A percentile compares a stretch with the other conserved stretches of the same genome.
Evolutionary conservation across 139 green algal genomes (phyloP).

Genomic region (Eudorina sp.): DNA sequence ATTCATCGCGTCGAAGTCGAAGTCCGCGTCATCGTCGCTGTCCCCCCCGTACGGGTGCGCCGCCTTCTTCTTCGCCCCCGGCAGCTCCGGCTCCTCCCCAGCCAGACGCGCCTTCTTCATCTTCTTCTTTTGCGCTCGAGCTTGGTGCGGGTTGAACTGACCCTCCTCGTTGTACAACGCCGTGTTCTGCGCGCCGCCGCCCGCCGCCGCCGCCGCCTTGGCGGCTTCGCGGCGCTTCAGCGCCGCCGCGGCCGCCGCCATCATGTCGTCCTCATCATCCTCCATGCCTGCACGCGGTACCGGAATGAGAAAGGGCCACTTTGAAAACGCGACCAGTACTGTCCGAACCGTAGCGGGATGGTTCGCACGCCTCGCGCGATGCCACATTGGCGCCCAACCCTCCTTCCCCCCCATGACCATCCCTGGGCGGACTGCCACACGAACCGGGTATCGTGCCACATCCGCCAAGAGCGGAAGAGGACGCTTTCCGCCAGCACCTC

Average conservation of each 20-base stretch:
- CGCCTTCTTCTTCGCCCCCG: slow-evolving; percentile 41
- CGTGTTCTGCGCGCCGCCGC: slow-evolving; percentile 59
- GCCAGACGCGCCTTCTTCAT: slow-evolving; percentile 59
- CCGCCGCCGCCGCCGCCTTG: slow-evolving; percentile 12
- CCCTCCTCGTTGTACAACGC: slow-evolving; percentile 83
- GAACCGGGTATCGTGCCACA: too few species aligned
- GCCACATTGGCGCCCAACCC: too few species aligned
- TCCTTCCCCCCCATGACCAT: too few species aligned
- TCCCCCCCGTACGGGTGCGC: slow-evolving; percentile 46
- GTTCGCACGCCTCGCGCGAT: too few species aligned
- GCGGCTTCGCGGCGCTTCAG: slow-evolving; percentile 35
- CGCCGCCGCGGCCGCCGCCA: slow-evolving; percentile 36
- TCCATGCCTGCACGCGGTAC: slow-evolving; percentile 16
- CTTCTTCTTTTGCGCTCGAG: slow-evolving; percentile 68
- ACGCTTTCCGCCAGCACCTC: too few species aligned
- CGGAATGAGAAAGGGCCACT: background rate
- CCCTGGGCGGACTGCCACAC: too few species aligned
- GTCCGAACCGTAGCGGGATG: too few species aligned
- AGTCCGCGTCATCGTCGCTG: slow-evolving; percentile 54
- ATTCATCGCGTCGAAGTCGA: slow-evolving; percentile 68
- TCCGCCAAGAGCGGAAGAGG: too few species aligned
- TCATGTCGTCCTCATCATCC: slow-evolving; percentile 63
- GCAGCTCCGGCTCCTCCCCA: background rate
- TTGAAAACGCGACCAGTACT: too few species aligned
- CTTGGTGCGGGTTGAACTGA: slow-evolving; percentile 87